Conservation (phyloP, 768 basidiomycete species). For the Floccularia luteovirens region DNA sequence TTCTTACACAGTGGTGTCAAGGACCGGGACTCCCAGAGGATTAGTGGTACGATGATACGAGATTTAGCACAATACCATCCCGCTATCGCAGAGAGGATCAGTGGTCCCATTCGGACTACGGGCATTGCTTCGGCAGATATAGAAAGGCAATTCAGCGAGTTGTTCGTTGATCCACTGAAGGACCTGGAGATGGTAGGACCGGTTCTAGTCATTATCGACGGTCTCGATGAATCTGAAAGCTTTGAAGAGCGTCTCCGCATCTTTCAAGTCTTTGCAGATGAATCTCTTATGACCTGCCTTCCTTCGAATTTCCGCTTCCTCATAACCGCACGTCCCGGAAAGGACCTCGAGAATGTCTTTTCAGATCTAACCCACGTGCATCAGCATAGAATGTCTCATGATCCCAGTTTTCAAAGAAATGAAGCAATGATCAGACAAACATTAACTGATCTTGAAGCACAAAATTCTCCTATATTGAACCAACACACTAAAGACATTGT, state of each 20-base stretch:
- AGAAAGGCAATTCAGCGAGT: constrained; percentile 15
- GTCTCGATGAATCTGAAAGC: constrained; percentile 18
- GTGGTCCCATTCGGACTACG: constrained; percentile 2
- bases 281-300: constrained; percentile 6
- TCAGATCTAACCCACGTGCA: neutral
- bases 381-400: neutral
- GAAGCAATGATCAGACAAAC: neutral
- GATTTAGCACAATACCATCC: constrained; percentile 21
- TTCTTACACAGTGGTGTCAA: constrained; percentile 15
- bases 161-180: constrained; percentile 17
- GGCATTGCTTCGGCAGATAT: neutral
- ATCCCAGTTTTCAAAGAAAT: neutral
- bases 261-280: constrained; percentile 1
- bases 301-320: constrained; percentile 18
- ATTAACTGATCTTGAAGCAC: neutral
- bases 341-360: constrained; percentile 13
- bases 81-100: constrained; percentile 5
- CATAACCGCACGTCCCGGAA: constrained; percentile 18
- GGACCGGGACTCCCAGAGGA: constrained; percentile 10
- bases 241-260: neutral
- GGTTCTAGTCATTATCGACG: constrained; percentile 27
- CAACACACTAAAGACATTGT: neutral
- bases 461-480: neutral
- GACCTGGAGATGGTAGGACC: constrained; percentile 17
- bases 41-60: constrained; percentile 23